These are phyloP conservation scores for Chaetomium globosum DNA, from an alignment of 2,329 filamentous ascomycete species.

Conservation along the genomic window DNA sequence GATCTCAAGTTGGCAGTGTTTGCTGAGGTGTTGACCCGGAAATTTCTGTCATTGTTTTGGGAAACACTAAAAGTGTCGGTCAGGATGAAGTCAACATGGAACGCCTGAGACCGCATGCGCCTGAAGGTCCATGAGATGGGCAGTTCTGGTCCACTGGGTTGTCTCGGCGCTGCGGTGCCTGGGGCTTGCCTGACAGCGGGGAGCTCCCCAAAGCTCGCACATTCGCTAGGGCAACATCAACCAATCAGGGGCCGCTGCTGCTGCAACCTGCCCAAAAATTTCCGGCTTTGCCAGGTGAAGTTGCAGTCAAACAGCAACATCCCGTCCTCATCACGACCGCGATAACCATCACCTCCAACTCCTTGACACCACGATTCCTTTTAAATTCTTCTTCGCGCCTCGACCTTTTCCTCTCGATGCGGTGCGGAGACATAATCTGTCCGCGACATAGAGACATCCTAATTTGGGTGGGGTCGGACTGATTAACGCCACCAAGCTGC, in stretches of 20 bases:
- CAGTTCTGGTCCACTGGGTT: constrained; percentile 1
- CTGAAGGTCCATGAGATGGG: neutral
- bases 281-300: constrained; percentile 23
- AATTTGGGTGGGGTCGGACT: constrained; percentile 27
- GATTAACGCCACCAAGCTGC: constrained; percentile 27
- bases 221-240: neutral
- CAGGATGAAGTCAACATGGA: neutral
- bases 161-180: neutral
- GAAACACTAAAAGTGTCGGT: constrained; percentile 1
- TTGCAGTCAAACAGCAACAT: constrained; percentile 23
- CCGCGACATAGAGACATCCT: constrained; percentile 24
- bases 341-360: constrained; percentile 12
- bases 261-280: constrained; percentile 31
- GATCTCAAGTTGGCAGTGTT: neutral
- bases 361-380: constrained; percentile 12
- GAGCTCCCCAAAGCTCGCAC: neutral
- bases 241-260: constrained; percentile 33
- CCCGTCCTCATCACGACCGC: constrained; percentile 20
- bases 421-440: constrained; percentile 6
- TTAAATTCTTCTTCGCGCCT: constrained; percentile 9
- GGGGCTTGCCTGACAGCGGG: neutral
- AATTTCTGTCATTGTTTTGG: constrained; percentile 5
- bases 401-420: constrained; percentile 27
- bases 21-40: neutral
- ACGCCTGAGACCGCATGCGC: neutral